phyloP scores from a whole-genome alignment of 1,284 basidiomycete species.

The Grifola frondosa region DNA sequence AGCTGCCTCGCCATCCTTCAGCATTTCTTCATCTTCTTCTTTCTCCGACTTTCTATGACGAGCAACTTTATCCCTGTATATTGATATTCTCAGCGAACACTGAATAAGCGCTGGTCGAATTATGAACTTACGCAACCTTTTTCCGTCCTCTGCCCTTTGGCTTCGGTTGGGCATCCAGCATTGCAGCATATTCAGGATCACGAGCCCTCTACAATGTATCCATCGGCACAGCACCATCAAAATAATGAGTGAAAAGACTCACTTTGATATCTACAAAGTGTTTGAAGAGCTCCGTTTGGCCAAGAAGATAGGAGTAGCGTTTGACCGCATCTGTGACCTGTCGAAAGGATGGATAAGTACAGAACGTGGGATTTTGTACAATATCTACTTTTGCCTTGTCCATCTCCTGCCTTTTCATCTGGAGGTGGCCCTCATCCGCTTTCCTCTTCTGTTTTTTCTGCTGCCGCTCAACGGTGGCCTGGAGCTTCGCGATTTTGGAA shows the following conservation, averaged over 20 bases:
- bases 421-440: slow-evolving; percentile 66
- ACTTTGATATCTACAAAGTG: slow-evolving; percentile 96
- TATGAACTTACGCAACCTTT: slow-evolving; percentile 62
- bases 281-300: slow-evolving; percentile 94
- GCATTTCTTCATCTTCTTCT: slow-evolving; percentile 94
- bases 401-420: slow-evolving; percentile 72
- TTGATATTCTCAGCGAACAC: slow-evolving; percentile 7
- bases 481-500: slow-evolving; percentile 38
- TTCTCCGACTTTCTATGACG: slow-evolving; percentile 96
- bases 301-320: slow-evolving; percentile 91
- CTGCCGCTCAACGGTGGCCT: slow-evolving; percentile 41
- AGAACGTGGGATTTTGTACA: not conserved
- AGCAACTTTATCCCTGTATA: slow-evolving; percentile 66
- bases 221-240: no score
- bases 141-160: slow-evolving; percentile 80
- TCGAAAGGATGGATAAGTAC: no score
- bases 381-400: slow-evolving; percentile 72
- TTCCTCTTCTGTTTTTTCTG: slow-evolving; percentile 66
- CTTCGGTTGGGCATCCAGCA: slow-evolving; percentile 84
- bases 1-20: slow-evolving; percentile 84
- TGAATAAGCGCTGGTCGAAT: not conserved
- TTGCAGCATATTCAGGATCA: slow-evolving; percentile 90
- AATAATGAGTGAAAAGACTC: slow-evolving; percentile 12
- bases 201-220: slow-evolving; percentile 70
- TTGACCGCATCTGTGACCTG: slow-evolving; percentile 93